Evolutionary conservation across 805 yeast species (phyloP).

Genomic region (Saturnispora halmiae): DNA sequence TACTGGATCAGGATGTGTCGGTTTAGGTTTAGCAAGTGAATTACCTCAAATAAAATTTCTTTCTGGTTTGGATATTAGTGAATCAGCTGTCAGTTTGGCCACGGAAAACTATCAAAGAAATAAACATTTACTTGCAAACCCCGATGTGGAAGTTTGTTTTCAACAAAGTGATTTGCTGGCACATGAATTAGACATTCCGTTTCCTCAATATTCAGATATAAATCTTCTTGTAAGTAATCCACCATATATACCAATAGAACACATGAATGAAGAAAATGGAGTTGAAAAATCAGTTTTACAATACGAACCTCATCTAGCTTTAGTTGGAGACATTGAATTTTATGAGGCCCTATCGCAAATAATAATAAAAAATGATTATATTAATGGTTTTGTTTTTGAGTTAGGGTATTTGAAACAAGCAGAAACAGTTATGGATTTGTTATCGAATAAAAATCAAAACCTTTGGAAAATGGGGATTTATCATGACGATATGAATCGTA

Average conservation of each 20-base stretch:
- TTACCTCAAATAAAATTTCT: slow-evolving; percentile 17
- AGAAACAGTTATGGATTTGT: slow-evolving; percentile 13
- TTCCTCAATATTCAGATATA: slow-evolving; percentile 15
- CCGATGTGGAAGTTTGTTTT: not conserved
- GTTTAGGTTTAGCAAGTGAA: slow-evolving; percentile 38
- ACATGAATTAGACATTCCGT: slow-evolving; percentile 10
- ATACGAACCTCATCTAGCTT: slow-evolving; percentile 71
- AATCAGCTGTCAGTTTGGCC: slow-evolving; percentile 44
- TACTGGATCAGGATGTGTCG: slow-evolving; percentile 85
- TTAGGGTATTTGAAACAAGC: slow-evolving; percentile 59
- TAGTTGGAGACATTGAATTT: slow-evolving; percentile 71
- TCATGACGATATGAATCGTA: slow-evolving; percentile 41
- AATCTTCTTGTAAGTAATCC: slow-evolving; percentile 79
- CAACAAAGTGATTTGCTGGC: slow-evolving; percentile 10
- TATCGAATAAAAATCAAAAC: not conserved
- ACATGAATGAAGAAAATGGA: slow-evolving; percentile 34
- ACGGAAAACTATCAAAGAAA: slow-evolving; percentile 31
- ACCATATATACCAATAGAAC: slow-evolving; percentile 61
- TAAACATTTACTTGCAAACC: not conserved
- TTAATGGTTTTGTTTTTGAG: slow-evolving; percentile 65
- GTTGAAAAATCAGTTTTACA: slow-evolving; percentile 55
- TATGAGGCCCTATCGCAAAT: slow-evolving; percentile 40
- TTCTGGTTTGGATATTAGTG: slow-evolving; percentile 50
- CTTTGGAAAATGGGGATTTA: slow-evolving; percentile 40
- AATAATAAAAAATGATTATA: slow-evolving; percentile 33